These are phyloP conservation scores for Trichoderma polysporum DNA, from an alignment of 2,329 filamentous ascomycete species.

Conservation along the genomic window DNA sequence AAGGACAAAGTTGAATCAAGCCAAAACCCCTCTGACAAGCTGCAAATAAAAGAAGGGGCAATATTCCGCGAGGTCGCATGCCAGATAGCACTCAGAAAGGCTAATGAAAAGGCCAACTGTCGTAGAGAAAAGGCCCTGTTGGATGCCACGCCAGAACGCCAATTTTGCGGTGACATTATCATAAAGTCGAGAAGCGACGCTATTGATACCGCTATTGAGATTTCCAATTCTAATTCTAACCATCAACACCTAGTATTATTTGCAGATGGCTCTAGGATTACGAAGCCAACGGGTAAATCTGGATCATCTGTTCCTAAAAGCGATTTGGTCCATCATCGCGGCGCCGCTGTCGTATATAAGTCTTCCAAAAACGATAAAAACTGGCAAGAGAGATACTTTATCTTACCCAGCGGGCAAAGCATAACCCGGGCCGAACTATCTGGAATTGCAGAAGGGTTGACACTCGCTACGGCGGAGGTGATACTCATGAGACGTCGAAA, in stretches of 20 bases:
- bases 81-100: too few relatives aligned
- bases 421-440: rapidly evolving
- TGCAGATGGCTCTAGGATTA: not conserved
- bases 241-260: not conserved
- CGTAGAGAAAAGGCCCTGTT: not conserved
- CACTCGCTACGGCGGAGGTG: not conserved
- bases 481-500: not conserved
- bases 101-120: not conserved
- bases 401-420: too few relatives aligned
- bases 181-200: not conserved
- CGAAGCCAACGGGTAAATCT: not conserved
- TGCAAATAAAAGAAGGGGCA: not conserved
- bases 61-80: not conserved
- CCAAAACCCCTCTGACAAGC: not conserved
- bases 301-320: rapidly evolving
- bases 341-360: not conserved
- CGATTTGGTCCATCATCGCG: not conserved
- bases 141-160: not conserved
- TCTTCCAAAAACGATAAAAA: not conserved
- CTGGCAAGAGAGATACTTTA: not conserved
- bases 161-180: not conserved
- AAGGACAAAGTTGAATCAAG: not conserved
- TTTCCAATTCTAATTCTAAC: not conserved
- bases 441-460: not conserved
- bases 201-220: not conserved